Evolutionary conservation across 1,284 basidiomycete genomes (phyloP).

Genomic region (Puccinia horiana): DNA sequence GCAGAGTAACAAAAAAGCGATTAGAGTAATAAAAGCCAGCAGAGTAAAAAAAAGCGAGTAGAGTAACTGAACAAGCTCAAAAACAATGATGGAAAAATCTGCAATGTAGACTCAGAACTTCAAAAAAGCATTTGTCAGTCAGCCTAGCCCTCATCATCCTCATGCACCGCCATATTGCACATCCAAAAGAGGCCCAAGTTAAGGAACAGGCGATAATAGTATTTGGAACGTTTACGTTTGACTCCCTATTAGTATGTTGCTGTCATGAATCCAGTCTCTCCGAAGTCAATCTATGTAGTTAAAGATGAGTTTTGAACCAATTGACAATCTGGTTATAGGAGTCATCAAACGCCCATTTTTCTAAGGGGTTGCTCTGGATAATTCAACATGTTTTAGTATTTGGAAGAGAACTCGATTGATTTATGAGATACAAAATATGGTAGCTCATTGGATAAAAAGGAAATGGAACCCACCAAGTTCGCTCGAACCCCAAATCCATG

Average conservation of each 20-base stretch:
- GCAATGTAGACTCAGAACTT: slow-evolving; percentile 39
- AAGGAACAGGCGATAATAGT: too few relatives aligned
- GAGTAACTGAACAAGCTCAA: too few relatives aligned
- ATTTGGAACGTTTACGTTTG: too few relatives aligned
- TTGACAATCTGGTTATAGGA: background rate
- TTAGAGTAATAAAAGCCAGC: too few relatives aligned
- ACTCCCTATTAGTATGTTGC: too few relatives aligned
- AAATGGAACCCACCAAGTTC: slow-evolving; percentile 18
- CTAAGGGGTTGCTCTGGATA: background rate
- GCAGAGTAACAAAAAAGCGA: too few relatives aligned
- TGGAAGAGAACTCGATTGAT: too few relatives aligned
- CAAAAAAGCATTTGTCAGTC: slow-evolving; percentile 36
- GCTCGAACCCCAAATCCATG: slow-evolving; percentile 40
- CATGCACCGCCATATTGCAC: too few relatives aligned
- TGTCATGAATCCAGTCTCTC: background rate
- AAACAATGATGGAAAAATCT: too few relatives aligned
- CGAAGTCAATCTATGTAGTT: background rate
- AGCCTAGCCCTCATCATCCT: background rate
- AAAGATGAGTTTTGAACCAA: background rate
- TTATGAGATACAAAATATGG: background rate
- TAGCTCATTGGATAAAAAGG: background rate
- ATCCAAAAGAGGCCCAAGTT: too few relatives aligned
- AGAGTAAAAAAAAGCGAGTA: too few relatives aligned
- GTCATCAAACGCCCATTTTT: background rate
- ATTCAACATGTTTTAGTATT: background rate